Base-by-base conservation (phyloP, 176 grass and related monocot genomes). In the Aegilops umbellulata region DNA sequence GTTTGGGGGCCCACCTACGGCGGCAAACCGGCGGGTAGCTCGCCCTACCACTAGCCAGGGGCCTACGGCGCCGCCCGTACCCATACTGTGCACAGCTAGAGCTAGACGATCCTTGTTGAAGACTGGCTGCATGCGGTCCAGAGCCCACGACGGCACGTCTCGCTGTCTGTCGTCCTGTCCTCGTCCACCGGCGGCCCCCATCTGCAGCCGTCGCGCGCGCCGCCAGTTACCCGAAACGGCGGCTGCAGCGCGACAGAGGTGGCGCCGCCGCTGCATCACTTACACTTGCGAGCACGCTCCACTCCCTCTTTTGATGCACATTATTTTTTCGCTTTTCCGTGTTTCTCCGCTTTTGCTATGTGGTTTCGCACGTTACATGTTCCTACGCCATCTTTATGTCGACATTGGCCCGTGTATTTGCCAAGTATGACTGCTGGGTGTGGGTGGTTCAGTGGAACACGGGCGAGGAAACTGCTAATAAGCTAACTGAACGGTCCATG, bases 81-180 rank as follows among this genome's bases (percentile, higher is more conserved):
- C 71, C 79, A 35, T 69, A 51, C 42, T 16, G 22, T 51, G 47
- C 15, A 51, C 46, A 6, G 5, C 4, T 16, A 47, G 44, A 6
- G 5, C 4, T 16, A 47, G 44, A 15, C 12, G 44, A 47, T 16
- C 46, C 14, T 19, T 19, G n/a, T 23, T 23, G 32, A 74, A 74
- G 46, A 4, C 65, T 39, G 36, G 9, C 39, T 8, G 57, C n/a
- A n/a, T n/a, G n/a, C n/a, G 9, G 42, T 2, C 16, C 3, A 36
- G 71, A 60, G 44, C 74, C 83, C 74, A 75, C 85, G 38, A 66
- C 30, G 85, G 68, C 86, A 76, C 71, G 85, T 17, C 65, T 47
- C 29, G 80, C 73, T 42, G 74, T 62, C 35, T 42, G 74, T 27
- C 35, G 74, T 63, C 36, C 38, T 30, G 75, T 80, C 75, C 39